These are phyloP conservation scores for Ettlia oleoabundans DNA, from an alignment of 139 green algal genomes.

Conservation along the genomic window DNA sequence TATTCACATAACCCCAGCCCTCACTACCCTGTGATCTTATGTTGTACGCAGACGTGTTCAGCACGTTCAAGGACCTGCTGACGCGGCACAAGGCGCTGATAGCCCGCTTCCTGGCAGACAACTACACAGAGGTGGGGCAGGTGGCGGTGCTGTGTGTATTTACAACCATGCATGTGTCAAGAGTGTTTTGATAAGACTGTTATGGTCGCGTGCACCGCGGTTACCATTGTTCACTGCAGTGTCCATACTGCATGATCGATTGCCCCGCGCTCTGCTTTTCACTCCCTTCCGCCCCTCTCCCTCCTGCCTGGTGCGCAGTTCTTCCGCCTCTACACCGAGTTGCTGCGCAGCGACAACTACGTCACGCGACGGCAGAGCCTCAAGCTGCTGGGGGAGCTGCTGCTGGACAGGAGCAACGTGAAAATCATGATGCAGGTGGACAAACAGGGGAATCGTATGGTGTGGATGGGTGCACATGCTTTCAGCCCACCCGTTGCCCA, in stretches of 20 bases:
- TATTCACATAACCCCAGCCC: no score
- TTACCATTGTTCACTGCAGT: no score
- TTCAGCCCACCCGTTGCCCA: no score
- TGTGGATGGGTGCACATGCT: background rate
- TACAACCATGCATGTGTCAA: background rate
- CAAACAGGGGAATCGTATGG: background rate
- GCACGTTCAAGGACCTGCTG: conserved; percentile 92
- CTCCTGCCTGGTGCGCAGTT: conserved; percentile 60
- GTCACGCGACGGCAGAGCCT: conserved; percentile 90
- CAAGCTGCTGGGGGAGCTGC: conserved; percentile 93
- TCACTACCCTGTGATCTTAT: background rate
- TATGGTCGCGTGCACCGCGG: no score
- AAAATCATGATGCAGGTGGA: conserved; percentile 80
- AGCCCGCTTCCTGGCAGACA: conserved; percentile 65
- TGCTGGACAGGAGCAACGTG: conserved; percentile 88
- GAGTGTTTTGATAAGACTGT: no score
- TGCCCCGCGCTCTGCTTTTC: background rate
- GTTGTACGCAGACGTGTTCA: conserved; percentile 77
- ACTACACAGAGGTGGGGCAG: conserved; percentile 60
- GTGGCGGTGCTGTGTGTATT: background rate
- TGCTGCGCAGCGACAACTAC: conserved; percentile 91
- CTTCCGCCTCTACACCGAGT: conserved; percentile 76
- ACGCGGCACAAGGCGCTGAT: conserved; percentile 86
- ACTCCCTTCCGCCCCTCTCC: background rate
- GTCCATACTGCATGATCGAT: no score